Evolutionary conservation across 495 filamentous ascomycete species (phyloP).

Genomic region (Amphirosellinia nigrospora): DNA sequence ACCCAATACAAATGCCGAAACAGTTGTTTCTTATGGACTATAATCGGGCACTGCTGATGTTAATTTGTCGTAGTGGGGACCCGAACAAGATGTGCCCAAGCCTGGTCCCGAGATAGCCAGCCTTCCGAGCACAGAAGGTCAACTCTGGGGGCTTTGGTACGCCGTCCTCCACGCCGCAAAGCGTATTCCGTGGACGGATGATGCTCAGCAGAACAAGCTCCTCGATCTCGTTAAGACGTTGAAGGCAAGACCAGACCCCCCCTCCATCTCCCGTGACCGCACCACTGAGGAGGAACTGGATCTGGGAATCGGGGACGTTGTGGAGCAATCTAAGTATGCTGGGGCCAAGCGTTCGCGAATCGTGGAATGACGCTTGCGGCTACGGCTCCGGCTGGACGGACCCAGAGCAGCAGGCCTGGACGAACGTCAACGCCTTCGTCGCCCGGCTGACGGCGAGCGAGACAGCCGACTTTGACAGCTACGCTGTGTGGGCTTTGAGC

Average conservation of each 20-base stretch:
- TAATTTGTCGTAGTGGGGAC: background rate
- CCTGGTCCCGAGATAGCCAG: background rate
- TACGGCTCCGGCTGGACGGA: constrained; percentile 24
- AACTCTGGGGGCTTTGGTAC: constrained; percentile 27
- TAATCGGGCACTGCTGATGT: background rate
- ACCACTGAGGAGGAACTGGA: background rate
- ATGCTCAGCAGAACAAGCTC: constrained; percentile 10
- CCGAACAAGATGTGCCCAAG: background rate
- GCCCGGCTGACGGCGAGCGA: constrained; percentile 21
- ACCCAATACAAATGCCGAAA: background rate
- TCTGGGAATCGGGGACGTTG: background rate
- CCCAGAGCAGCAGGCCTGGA: constrained; percentile 24
- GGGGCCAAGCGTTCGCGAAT: constrained; percentile 23
- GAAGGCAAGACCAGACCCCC: background rate
- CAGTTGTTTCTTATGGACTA: too few species aligned
- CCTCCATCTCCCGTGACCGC: background rate
- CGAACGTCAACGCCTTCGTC: constrained; percentile 22
- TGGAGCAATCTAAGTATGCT: background rate
- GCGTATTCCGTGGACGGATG: constrained; percentile 28
- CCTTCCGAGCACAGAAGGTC: background rate
- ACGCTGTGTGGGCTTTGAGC: constrained; percentile 33
- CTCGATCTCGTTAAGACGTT: constrained; percentile 13
- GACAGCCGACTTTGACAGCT: background rate
- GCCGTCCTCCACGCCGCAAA: constrained; percentile 23
- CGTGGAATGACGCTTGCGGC: constrained; percentile 25